Evolutionary conservation across 495 filamentous ascomycete species (phyloP), one percentile per base, ranked within the genome.

Genomic region (Penicillium psychrofluorescens): DNA sequence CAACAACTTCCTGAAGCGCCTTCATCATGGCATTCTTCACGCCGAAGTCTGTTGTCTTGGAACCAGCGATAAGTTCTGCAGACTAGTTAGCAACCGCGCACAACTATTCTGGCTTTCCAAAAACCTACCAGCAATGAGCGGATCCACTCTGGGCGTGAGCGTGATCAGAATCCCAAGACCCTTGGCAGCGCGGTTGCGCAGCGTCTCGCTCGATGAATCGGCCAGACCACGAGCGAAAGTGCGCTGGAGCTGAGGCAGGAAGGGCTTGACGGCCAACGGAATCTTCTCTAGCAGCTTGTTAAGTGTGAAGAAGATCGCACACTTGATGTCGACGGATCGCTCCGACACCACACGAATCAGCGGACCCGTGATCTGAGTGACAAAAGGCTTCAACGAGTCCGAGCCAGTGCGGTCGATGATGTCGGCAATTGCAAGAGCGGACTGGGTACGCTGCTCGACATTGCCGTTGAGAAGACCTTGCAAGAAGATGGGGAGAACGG

Each of bases 251-350:
- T 98, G 92, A 9, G 92, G 92, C 51, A 98, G 58, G 80, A 98
- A 98, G 3, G 92, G 92, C 65, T 96, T 97, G 35, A 98, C 78
- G 45, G 90, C 88, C 12, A 87, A 80, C 6, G 92, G 94, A 61
- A 98, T 97, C 75, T 97, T 98, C 67, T 95, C 86, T 11, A 98
- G 74, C 9, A 98, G 74, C 53, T 94, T 95, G 64, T 96, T 97
- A 41, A 98, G 75, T 0, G 94, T 96, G 35, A 90, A 77, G 43
- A 98, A 74, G 63, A 97, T 95, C 29, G 94, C 94, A 51, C 75
- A 73, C 66, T 94, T 96, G 66, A 98, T 88, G 39, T 98, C 92
- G 2, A 86, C 85, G 2, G 91, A 96, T 36, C 90, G 78, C 55
- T 98, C 92, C 1, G 92, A 95, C 7, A 97, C 90, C 11, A 98